phyloP scores from a whole-genome alignment of 1,139 yeast species.

The Komagataea norvegica region DNA sequence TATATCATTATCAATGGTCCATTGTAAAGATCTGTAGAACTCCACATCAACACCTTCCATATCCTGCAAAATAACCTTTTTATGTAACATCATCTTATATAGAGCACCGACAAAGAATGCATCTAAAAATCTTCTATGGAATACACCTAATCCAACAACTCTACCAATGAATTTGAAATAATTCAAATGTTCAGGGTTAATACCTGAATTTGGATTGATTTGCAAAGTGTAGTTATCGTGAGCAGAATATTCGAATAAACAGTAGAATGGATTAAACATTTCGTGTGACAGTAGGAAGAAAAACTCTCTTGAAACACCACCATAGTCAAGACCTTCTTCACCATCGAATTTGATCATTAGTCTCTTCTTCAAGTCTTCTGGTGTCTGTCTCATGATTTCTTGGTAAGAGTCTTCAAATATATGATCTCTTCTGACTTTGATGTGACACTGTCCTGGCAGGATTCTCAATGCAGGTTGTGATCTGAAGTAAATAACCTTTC shows the following conservation, averaged over 20 bases:
- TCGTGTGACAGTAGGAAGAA: conserved; percentile 95
- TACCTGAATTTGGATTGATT: conserved; percentile 96
- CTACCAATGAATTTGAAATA: conserved; percentile 98
- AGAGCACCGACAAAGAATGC: conserved; percentile 98
- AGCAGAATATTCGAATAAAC: conserved; percentile 94
- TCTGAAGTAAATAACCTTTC: conserved; percentile 94
- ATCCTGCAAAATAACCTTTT: conserved; percentile 91
- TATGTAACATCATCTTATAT: conserved; percentile 94
- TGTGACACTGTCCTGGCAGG: conserved; percentile 97
- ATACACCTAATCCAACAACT: conserved; percentile 95
- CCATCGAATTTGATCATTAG: conserved; percentile 98
- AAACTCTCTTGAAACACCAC: conserved; percentile 98
- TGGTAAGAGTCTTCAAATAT: conserved; percentile 97
- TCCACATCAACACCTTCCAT: conserved; percentile 99
- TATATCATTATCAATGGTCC: conserved; percentile 94
- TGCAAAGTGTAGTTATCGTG: conserved; percentile 97
- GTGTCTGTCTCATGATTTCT: conserved; percentile 97
- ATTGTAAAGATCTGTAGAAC: conserved; percentile 86
- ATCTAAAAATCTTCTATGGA: conserved; percentile 96
- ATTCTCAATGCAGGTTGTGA: conserved; percentile 97
- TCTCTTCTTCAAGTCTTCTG: conserved; percentile 95
- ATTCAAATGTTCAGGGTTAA: conserved; percentile 95
- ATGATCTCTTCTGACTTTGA: conserved; percentile 94
- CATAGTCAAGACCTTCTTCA: conserved; percentile 98
- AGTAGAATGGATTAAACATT: conserved; percentile 97